A percentile compares a stretch with the other conserved stretches of the same genome.
Evolutionary conservation across 2,329 filamentous ascomycete species (phyloP).

Genomic region (Scytalidium lignicola): DNA sequence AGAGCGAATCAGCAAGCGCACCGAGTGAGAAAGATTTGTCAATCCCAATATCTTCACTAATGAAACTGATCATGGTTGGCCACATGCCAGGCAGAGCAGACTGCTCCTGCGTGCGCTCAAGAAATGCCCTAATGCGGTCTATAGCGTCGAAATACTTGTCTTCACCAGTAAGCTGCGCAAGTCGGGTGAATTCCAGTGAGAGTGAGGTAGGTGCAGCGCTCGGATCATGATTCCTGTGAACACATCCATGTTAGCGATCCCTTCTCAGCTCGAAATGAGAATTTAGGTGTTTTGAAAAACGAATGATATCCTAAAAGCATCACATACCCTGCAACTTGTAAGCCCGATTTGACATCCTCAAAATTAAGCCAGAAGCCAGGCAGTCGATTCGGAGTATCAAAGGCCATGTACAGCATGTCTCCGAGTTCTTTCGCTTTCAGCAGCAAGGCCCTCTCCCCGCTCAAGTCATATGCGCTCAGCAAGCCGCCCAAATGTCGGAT

Average conservation of each 20-base stretch:
- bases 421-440: slow-evolving; percentile 28
- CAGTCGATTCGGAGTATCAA: slow-evolving; percentile 50
- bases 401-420: slow-evolving; percentile 31
- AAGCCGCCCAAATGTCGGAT: slow-evolving; percentile 34
- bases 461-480: slow-evolving; percentile 32
- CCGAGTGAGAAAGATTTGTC: slow-evolving; percentile 52
- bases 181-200: slow-evolving; percentile 56
- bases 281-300: neutral
- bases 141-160: slow-evolving; percentile 58
- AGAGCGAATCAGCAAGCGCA: slow-evolving; percentile 52
- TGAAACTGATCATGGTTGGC: slow-evolving; percentile 48
- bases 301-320: no score
- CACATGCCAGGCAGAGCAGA: slow-evolving; percentile 60
- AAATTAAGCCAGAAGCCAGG: slow-evolving; percentile 26
- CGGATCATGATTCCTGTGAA: neutral
- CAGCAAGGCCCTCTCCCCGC: slow-evolving; percentile 22
- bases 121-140: slow-evolving; percentile 50
- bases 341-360: slow-evolving; percentile 28
- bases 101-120: slow-evolving; percentile 49
- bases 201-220: slow-evolving; percentile 52
- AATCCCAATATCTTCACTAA: slow-evolving; percentile 29
- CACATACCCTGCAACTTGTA: neutral
- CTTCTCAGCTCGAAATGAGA: neutral
- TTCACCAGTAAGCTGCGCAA: slow-evolving; percentile 58
- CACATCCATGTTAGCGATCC: neutral